These are phyloP conservation scores for Silene noctiflora DNA, from an alignment of 179 eudicot genomes.

Conservation along the genomic window DNA sequence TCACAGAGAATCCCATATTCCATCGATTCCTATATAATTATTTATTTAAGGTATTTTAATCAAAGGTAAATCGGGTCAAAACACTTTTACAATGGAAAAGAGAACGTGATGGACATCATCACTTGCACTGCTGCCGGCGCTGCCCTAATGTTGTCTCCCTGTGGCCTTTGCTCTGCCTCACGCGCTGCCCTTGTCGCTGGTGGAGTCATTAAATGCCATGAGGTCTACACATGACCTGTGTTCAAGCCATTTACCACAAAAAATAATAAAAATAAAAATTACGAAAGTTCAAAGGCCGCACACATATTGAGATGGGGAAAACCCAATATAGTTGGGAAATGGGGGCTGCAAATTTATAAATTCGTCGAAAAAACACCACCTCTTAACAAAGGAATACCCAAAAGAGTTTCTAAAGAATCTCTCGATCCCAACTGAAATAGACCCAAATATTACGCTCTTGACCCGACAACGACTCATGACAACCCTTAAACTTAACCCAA, in stretches of 20 bases:
- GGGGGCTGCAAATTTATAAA: not conserved
- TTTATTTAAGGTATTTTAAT: too few relatives aligned
- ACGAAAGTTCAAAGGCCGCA: not conserved
- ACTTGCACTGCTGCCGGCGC: too few relatives aligned
- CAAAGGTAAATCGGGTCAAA: too few relatives aligned
- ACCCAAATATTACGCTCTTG: not conserved
- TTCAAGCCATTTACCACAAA: not conserved
- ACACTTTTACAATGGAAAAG: too few relatives aligned
- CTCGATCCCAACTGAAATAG: constrained; percentile 2
- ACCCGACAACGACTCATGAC: constrained; percentile 9
- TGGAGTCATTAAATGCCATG: too few relatives aligned
- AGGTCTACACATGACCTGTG: not conserved
- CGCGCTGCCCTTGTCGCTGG: too few relatives aligned
- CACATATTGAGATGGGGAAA: not conserved
- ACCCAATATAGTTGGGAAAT: not conserved
- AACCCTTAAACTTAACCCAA: constrained; percentile 16
- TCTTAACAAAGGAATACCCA: not conserved
- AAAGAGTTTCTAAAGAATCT: not conserved
- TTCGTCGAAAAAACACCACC: not conserved
- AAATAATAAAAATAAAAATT: too few relatives aligned
- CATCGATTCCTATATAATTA: too few relatives aligned
- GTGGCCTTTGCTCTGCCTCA: too few relatives aligned
- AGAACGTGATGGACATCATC: too few relatives aligned
- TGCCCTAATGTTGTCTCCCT: too few relatives aligned
- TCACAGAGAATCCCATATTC: too few relatives aligned